Percentiles rank a stretch among this genome's conserved stretches.
Conservation (phyloP, 2,329 filamentous ascomycete species). For the Drechslerella coelobrocha region DNA sequence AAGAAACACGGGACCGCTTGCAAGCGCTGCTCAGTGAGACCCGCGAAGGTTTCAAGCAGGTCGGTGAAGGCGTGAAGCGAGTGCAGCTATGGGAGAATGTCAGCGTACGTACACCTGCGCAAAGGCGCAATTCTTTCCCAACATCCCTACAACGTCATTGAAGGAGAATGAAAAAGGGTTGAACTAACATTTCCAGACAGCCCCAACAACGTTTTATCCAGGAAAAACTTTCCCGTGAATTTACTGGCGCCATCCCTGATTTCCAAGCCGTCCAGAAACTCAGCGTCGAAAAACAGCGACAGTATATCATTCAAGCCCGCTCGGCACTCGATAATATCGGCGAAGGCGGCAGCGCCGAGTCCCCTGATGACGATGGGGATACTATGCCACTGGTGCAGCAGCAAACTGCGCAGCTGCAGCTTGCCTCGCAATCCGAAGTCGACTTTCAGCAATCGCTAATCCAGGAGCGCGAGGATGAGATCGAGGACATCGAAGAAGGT, state of each 20-base stretch:
- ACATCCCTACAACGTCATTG: background rate
- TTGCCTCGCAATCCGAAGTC: constrained; percentile 91
- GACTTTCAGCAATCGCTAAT: constrained; percentile 97
- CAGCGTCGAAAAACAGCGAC: constrained; percentile 90
- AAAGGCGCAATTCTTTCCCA: constrained; percentile 1
- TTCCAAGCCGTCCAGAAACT: constrained; percentile 91
- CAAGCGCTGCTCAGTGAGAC: constrained; percentile 87
- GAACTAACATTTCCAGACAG: constrained; percentile 61
- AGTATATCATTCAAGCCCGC: constrained; percentile 81
- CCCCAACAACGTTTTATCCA: constrained; percentile 96
- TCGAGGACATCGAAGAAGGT: constrained; percentile 94
- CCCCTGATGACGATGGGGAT: constrained; percentile 48
- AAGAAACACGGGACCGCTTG: constrained; percentile 86
- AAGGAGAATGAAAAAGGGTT: constrained; percentile 20
- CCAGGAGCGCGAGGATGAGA: constrained; percentile 94
- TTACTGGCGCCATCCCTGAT: constrained; percentile 83
- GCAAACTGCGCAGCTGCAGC: constrained; percentile 74
- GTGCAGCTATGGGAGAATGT: constrained; percentile 85
- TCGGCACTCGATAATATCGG: constrained; percentile 65
- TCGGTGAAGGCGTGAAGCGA: constrained; percentile 92
- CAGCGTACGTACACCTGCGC: constrained; percentile 72
- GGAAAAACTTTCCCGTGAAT: constrained; percentile 91
- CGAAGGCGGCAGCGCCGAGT: constrained; percentile 52
- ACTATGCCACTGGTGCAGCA: constrained; percentile 62
- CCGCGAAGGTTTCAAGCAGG: constrained; percentile 82